phyloP scores from a whole-genome alignment of 2,329 filamentous ascomycete genomes.

The Aspergillus persii region DNA sequence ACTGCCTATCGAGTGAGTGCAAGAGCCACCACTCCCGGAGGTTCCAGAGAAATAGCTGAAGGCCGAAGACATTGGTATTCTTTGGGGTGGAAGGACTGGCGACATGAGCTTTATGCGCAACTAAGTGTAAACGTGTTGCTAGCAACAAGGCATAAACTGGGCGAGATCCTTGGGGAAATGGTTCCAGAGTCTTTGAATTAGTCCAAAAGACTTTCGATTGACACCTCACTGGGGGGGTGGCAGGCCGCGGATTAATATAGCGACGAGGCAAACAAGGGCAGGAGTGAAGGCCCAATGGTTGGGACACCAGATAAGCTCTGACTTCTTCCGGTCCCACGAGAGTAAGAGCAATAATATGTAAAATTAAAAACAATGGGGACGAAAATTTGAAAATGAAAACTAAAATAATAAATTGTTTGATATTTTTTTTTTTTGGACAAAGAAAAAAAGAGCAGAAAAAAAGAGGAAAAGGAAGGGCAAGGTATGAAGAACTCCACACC shows the following conservation, averaged over 20 bases:
- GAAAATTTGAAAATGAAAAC: neutral
- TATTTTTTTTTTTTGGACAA: too few species aligned
- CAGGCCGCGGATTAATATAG: constrained; percentile 9
- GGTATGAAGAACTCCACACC: constrained; percentile 12
- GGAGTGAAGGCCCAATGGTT: constrained; percentile 8
- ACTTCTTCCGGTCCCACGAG: constrained; percentile 10
- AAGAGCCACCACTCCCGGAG: constrained; percentile 28
- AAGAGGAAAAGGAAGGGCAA: neutral
- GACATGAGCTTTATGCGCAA: constrained; percentile 28
- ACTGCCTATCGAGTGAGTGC: constrained; percentile 29
- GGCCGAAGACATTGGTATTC: constrained; percentile 31
- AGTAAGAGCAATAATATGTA: neutral
- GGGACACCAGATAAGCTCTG: constrained; percentile 19
- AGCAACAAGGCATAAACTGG: neutral
- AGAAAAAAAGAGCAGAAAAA: constrained; percentile 1
- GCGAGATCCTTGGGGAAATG: neutral
- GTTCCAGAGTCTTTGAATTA: too few species aligned
- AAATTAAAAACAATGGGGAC: constrained; percentile 1
- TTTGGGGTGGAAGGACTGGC: constrained; percentile 27
- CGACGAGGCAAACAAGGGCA: constrained; percentile 7
- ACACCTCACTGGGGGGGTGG: constrained; percentile 4
- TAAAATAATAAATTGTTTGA: neutral
- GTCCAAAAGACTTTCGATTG: neutral
- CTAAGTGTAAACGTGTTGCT: constrained; percentile 7
- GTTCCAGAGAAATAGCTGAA: constrained; percentile 32